These are phyloP conservation scores for Tremellales sp. DNA, from an alignment of 1,284 basidiomycete genomes.

Conservation along the genomic window DNA sequence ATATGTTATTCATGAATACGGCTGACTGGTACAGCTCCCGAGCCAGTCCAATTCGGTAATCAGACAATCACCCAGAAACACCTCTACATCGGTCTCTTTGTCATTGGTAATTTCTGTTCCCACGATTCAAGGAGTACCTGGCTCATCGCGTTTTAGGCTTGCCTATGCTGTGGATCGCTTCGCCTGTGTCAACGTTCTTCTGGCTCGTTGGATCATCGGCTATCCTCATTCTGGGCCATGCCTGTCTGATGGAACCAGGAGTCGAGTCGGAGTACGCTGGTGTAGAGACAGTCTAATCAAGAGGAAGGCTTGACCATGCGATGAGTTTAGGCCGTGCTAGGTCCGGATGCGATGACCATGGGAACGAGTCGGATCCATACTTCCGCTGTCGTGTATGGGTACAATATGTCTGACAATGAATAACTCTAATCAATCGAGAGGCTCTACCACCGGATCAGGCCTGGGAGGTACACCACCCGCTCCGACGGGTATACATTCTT, in stretches of 20 bases:
- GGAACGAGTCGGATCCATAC: too few species aligned
- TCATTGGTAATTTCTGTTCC: constrained; percentile 52
- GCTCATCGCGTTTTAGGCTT: constrained; percentile 24
- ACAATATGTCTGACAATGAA: neutral
- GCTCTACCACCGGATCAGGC: constrained; percentile 7
- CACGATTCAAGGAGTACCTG: constrained; percentile 52
- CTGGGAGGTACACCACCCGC: constrained; percentile 5
- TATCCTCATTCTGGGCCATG: constrained; percentile 52
- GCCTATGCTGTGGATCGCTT: constrained; percentile 43
- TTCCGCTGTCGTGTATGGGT: neutral
- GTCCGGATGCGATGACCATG: too few species aligned
- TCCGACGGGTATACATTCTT: constrained; percentile 30
- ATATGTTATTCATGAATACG: too few species aligned
- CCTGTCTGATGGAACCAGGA: constrained; percentile 55
- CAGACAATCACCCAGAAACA: constrained; percentile 51
- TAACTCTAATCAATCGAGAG: constrained; percentile 5
- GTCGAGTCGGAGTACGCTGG: constrained; percentile 44
- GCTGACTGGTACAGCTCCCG: constrained; percentile 31
- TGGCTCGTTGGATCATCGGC: constrained; percentile 45
- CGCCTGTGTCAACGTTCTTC: constrained; percentile 47
- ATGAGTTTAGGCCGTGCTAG: neutral
- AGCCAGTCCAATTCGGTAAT: constrained; percentile 50
- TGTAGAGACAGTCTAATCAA: constrained; percentile 21
- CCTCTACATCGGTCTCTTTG: constrained; percentile 60
- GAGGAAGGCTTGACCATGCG: neutral